phyloP scores from a whole-genome alignment of 1,139 yeast genomes.

The Pichia sp. region DNA sequence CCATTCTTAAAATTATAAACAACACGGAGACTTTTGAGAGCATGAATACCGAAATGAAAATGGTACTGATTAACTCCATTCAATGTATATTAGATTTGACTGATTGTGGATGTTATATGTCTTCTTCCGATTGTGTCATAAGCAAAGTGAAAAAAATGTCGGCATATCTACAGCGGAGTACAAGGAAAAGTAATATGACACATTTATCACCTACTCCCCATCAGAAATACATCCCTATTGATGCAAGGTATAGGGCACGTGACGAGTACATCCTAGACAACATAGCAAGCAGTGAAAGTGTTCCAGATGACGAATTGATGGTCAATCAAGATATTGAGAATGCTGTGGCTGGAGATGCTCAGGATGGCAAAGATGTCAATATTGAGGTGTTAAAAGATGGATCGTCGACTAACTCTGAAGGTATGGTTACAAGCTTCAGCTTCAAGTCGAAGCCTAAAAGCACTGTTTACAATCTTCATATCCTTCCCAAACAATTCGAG shows the following conservation, averaged over 20 bases:
- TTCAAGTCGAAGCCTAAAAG: constrained; percentile 12
- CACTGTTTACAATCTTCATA: constrained; percentile 12
- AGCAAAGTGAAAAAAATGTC: constrained; percentile 60
- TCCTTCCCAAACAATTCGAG: constrained; percentile 14
- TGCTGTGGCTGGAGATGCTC: not conserved
- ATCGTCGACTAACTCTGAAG: not conserved
- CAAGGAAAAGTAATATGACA: constrained; percentile 39
- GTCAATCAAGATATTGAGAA: not conserved
- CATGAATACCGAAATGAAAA: constrained; percentile 47
- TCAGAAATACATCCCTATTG: constrained; percentile 28
- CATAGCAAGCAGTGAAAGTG: not conserved
- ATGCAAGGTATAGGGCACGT: constrained; percentile 22
- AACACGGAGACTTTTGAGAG: constrained; percentile 42
- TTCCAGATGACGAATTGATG: not conserved
- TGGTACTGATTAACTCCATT: constrained; percentile 52
- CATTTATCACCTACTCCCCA: constrained; percentile 30
- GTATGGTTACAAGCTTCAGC: not conserved
- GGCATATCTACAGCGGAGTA: constrained; percentile 52
- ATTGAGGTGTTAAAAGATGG: not conserved
- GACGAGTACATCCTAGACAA: constrained; percentile 18
- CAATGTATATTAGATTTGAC: constrained; percentile 60
- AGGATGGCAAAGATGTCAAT: not conserved
- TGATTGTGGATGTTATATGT: constrained; percentile 62
- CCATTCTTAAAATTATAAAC: constrained; percentile 53
- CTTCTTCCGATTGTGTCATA: constrained; percentile 49